These are phyloP conservation scores for Diaporthe helianthi DNA, from an alignment of 2,329 filamentous ascomycete species.

Conservation along the genomic window DNA sequence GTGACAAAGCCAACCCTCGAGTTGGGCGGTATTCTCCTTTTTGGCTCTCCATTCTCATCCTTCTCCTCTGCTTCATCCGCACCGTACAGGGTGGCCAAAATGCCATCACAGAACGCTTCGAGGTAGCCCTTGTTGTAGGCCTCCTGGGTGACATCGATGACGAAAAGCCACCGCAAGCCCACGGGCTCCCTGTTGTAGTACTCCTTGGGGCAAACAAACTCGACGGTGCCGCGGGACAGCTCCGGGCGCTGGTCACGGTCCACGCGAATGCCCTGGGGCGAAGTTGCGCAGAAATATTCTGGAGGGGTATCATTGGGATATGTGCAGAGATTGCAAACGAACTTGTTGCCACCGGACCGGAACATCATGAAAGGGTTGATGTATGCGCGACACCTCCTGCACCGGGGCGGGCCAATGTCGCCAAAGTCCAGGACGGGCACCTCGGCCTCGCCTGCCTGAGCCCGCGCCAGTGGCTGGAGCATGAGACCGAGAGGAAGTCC, in stretches of 20 bases:
- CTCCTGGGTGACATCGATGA: constrained; percentile 93
- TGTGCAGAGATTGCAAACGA: constrained; percentile 97
- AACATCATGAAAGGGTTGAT: constrained; percentile 99
- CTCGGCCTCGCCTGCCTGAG: constrained; percentile 83
- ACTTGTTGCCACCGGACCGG: constrained; percentile 90
- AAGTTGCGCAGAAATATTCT: constrained; percentile 93
- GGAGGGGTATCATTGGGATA: constrained; percentile 93
- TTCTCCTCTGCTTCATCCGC: constrained; percentile 60
- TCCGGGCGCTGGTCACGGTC: constrained; percentile 91
- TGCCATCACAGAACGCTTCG: constrained; percentile 88
- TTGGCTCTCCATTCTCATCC: constrained; percentile 60
- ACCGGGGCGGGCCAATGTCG: constrained; percentile 86
- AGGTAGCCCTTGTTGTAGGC: constrained; percentile 90
- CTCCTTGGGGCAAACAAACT: constrained; percentile 96
- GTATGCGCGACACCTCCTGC: constrained; percentile 90
- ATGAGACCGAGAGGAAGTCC: constrained; percentile 86
- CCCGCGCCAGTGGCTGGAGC: constrained; percentile 83
- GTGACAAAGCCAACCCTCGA: constrained; percentile 94
- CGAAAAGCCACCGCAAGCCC: constrained; percentile 84
- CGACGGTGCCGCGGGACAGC: constrained; percentile 88
- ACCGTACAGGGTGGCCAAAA: constrained; percentile 84
- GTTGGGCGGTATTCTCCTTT: constrained; percentile 72
- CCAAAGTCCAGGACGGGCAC: constrained; percentile 96
- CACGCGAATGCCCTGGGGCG: constrained; percentile 83
- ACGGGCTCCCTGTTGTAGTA: constrained; percentile 97